Base-by-base conservation (phyloP, 2,329 filamentous ascomycete species). In the Aspergillus sojae region DNA sequence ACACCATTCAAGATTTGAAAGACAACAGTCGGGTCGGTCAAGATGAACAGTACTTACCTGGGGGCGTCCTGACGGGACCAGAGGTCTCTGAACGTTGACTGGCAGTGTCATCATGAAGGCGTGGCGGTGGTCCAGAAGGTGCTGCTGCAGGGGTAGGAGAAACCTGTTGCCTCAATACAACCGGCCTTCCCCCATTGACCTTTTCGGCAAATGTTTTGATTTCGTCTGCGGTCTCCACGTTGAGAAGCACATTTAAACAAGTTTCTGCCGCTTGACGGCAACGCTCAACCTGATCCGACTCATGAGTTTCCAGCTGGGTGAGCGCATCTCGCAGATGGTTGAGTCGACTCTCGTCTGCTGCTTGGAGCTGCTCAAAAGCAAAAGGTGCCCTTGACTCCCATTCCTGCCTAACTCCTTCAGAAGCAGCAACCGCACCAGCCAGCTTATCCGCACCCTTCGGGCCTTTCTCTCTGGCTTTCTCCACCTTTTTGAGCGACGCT, bases 371-470 rank as follows among this genome's bases (percentile, higher is more conserved):
- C 79, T 99, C 95, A 74, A 96, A 97, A 65, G 97, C 91, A 78
- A 92, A 98, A 1, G 95, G 95, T 16, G 95, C 93, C 77, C 97
- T 93, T 0, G 93, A 93, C 61, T 97, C 90, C 95, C 95, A 99
- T 75, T 96, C 91, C 68, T 90, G 86, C 52, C 85, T 87, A n/a
- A 93, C 90, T 64, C 88, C 88, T 67, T 96, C 91, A 50, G 96
- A 86, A 67, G 89, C 89, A 21, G 87, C 83, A 12, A 87, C 85
- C 14, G 93, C 93, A 66, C 85, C 85, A 50, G 93, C 91, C 45
- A 95, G 86, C 78, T 95, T 96, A 63, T 88, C 87, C 2, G 89
- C 85, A 71, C 76, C 77, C 58, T 88, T 93, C 48, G 90, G 88
- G 65, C 91, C 93, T 78, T 94, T 96, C 74, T 86, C 90, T 73